Conservation (phyloP, 257 asterid species). For the Solanum dulcamara region DNA sequence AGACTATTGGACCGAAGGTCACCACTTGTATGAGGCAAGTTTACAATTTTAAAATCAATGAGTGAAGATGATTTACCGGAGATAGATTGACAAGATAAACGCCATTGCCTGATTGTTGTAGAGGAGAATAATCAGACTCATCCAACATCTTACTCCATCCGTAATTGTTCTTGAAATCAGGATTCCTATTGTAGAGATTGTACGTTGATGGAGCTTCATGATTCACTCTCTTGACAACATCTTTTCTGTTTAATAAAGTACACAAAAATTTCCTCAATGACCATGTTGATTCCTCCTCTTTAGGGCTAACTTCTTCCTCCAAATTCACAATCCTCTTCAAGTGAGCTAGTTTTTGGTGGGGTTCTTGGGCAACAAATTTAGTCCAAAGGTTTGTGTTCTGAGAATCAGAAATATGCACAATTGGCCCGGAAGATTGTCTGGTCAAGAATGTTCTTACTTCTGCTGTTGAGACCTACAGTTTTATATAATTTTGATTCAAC, state of each 20-base stretch:
- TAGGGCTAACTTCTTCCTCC: background rate
- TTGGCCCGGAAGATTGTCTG: conserved; percentile 40
- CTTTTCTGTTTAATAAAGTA: conserved; percentile 11
- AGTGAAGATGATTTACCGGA: conserved; percentile 38
- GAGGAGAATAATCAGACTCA: conserved; percentile 49
- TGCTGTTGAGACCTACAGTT: conserved; percentile 38
- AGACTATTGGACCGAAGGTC: background rate
- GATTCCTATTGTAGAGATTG: conserved; percentile 40
- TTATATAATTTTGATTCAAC: background rate
- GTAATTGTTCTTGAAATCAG: conserved; percentile 55
- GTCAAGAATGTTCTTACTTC: conserved; percentile 32
- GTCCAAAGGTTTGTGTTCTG: conserved; percentile 37
- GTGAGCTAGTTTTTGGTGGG: conserved; percentile 22
- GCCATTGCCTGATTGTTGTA: conserved; percentile 37
- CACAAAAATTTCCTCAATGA: conserved; percentile 40
- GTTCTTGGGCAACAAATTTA: conserved; percentile 30
- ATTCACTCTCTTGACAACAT: background rate
- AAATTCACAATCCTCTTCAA: conserved; percentile 32
- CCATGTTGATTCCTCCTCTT: conserved; percentile 26
- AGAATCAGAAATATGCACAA: conserved; percentile 29
- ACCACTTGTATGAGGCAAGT: background rate
- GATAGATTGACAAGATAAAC: conserved; percentile 38
- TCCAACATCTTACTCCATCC: conserved; percentile 71
- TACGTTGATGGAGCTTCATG: conserved; percentile 41
- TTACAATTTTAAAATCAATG: no score